These are phyloP conservation scores for Alternaria dauci DNA, from an alignment of 2,329 filamentous ascomycete species.

Conservation along the genomic window DNA sequence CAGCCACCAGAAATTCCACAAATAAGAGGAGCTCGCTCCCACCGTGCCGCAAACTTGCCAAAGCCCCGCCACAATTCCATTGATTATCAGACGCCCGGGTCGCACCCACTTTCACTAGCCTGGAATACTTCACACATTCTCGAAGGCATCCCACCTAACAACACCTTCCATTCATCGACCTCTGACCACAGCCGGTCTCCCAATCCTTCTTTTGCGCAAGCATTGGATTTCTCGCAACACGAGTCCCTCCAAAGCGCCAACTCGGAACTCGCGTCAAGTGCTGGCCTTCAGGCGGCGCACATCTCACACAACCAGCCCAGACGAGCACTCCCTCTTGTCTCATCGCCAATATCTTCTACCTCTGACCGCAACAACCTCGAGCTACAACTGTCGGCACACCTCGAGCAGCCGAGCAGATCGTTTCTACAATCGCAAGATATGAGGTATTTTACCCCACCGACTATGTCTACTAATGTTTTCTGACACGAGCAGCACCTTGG, in stretches of 20 bases:
- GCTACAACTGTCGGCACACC: conserved; percentile 28
- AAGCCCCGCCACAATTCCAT: conserved; percentile 41
- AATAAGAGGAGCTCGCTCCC: conserved; percentile 38
- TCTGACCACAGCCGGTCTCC: conserved; percentile 22
- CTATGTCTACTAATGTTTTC: conserved; percentile 3
- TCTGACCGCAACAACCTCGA: conserved; percentile 34
- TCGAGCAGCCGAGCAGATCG: conserved; percentile 32
- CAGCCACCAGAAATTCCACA: conserved; percentile 43
- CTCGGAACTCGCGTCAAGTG: conserved; percentile 19
- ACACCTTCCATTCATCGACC: conserved; percentile 28
- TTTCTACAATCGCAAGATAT: conserved; percentile 47
- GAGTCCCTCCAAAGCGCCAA: conserved; percentile 29
- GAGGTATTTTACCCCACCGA: conserved; percentile 40
- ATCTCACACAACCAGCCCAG: conserved; percentile 24
- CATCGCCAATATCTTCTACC: conserved; percentile 35
- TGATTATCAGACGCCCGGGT: conserved; percentile 37
- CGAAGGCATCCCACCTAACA: conserved; percentile 29
- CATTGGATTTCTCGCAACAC: conserved; percentile 28
- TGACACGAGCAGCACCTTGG: conserved; percentile 47
- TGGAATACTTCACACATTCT: conserved; percentile 35
- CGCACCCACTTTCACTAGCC: conserved; percentile 32
- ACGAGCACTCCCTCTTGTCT: conserved; percentile 24
- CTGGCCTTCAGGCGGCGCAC: conserved; percentile 19
- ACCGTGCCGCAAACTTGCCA: conserved; percentile 45
- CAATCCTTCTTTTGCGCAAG: conserved; percentile 28